These are phyloP conservation scores for Fusarium sp. DNA, from an alignment of 2,329 filamentous ascomycete species.

Conservation along the genomic window DNA sequence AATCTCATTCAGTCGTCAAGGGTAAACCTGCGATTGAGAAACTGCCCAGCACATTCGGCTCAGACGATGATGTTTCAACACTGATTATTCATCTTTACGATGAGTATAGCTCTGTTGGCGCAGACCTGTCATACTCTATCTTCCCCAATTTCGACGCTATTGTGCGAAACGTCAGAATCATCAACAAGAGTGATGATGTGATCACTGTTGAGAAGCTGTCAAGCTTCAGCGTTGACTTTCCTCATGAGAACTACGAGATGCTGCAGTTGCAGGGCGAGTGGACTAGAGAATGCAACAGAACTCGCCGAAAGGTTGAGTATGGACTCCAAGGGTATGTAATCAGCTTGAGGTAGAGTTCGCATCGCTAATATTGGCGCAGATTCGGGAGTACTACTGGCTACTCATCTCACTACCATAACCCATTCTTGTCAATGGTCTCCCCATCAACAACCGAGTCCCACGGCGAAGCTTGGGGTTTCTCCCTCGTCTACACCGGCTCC, in stretches of 20 bases:
- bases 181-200: constrained; percentile 66
- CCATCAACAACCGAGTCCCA: constrained; percentile 70
- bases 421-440: constrained; percentile 69
- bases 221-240: constrained; percentile 72
- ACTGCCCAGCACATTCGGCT: constrained; percentile 70
- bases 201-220: constrained; percentile 68
- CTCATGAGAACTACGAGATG: constrained; percentile 71
- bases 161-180: constrained; percentile 70
- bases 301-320: constrained; percentile 67
- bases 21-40: constrained; percentile 70
- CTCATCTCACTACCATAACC: constrained; percentile 73
- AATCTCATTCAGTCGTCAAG: constrained; percentile 64
- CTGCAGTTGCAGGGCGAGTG: constrained; percentile 73
- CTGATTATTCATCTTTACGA: constrained; percentile 70
- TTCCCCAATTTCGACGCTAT: constrained; percentile 73
- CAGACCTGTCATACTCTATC: constrained; percentile 72
- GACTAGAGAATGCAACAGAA: constrained; percentile 68
- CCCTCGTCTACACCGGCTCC: constrained; percentile 73
- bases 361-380: constrained; percentile 49
- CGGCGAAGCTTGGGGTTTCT: constrained; percentile 74
- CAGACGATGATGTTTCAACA: constrained; percentile 67
- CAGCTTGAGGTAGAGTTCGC: fast-evolving
- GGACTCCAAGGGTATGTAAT: constrained; percentile 64
- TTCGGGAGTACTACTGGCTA: constrained; percentile 73
- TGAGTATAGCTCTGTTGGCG: constrained; percentile 67